Evolutionary conservation across 2,329 filamentous ascomycete genomes (phyloP).

Genomic region (Polytolypa hystricis): DNA sequence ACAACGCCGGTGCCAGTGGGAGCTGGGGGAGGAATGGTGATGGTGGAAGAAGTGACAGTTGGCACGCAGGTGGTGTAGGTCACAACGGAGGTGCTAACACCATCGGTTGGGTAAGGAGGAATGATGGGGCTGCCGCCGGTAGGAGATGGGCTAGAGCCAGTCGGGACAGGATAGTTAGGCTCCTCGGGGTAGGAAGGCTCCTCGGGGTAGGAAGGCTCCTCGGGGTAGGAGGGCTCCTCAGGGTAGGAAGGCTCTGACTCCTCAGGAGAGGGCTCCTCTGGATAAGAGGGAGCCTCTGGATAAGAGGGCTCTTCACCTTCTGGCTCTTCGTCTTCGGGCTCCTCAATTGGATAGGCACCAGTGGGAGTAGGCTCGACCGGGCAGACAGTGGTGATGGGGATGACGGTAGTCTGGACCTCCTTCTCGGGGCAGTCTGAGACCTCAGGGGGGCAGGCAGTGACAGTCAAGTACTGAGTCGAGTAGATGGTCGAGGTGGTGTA

Average conservation of each 20-base stretch:
- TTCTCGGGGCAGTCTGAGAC: conserved; percentile 25
- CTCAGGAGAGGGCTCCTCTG: background rate
- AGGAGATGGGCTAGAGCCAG: background rate
- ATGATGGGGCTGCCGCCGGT: background rate
- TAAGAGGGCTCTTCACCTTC: background rate
- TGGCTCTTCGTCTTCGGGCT: conserved; percentile 1
- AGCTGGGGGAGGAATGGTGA: conserved; percentile 9
- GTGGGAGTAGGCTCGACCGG: background rate
- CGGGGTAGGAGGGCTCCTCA: background rate
- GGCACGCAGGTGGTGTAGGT: conserved; percentile 43
- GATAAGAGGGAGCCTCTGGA: background rate
- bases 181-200: background rate
- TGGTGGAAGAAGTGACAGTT: conserved; percentile 11
- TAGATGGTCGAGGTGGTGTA: conserved; percentile 33
- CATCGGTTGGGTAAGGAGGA: conserved; percentile 5
- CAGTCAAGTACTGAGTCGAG: conserved; percentile 48
- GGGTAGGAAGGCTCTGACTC: background rate
- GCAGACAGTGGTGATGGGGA: background rate
- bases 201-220: background rate
- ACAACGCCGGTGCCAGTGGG: conserved; percentile 8
- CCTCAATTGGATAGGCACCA: background rate
- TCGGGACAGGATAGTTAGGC: conserved; percentile 6
- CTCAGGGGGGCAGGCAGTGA: conserved; percentile 50
- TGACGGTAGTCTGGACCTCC: conserved; percentile 4
- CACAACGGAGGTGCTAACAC: conserved; percentile 20